Conservation (phyloP, 371 early-diverging fungal species). For the Zychaea mexicana region DNA sequence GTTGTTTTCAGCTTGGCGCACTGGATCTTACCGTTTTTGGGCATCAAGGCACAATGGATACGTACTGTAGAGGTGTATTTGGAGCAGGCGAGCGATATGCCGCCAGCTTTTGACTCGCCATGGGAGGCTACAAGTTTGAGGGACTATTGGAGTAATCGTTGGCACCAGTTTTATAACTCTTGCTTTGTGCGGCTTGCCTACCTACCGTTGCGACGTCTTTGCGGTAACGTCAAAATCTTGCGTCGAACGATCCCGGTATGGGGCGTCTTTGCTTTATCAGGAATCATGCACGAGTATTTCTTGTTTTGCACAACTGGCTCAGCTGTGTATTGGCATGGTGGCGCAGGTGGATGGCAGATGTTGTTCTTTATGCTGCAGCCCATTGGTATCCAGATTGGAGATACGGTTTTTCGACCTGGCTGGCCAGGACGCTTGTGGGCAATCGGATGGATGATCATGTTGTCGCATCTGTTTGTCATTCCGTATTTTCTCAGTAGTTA, state of each 20-base stretch:
- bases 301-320: conserved; percentile 33
- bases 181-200: conserved; percentile 40
- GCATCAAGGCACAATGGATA: conserved; percentile 10
- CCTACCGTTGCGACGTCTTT: conserved; percentile 28
- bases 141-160: conserved; percentile 43
- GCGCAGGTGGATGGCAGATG: conserved; percentile 32
- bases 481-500: conserved; percentile 19
- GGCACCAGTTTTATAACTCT: conserved; percentile 46
- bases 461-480: conserved; percentile 23
- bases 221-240: conserved; percentile 9
- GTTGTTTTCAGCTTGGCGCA: conserved; percentile 17
- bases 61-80: conserved; percentile 28
- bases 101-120: conserved; percentile 33
- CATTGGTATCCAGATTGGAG: conserved; percentile 30
- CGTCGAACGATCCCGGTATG: conserved; percentile 29
- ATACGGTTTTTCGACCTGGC: conserved; percentile 20
- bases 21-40: conserved; percentile 22
- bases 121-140: conserved; percentile 38
- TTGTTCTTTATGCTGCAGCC: conserved; percentile 35
- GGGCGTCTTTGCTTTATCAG: conserved; percentile 41
- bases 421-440: conserved; percentile 25
- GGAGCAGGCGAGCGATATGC: conserved; percentile 34
- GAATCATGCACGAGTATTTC: conserved; percentile 47
- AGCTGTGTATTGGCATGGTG: conserved; percentile 20
- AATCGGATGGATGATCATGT: conserved; percentile 25